Evolutionary conservation across 805 yeast genomes (phyloP).

Genomic region (Teunomyces kruisii): DNA sequence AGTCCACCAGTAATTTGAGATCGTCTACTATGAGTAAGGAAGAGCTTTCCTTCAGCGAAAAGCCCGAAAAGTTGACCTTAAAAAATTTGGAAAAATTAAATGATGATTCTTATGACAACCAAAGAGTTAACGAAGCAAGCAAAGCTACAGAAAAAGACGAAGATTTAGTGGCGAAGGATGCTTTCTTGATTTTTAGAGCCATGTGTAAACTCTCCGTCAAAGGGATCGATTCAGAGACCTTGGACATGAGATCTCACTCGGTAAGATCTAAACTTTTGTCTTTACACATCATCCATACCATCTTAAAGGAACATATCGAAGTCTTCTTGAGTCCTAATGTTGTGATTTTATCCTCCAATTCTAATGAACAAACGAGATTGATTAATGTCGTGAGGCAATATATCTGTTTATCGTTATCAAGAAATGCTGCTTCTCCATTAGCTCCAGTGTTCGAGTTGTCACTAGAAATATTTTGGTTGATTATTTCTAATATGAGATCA

Average conservation of each 20-base stretch:
- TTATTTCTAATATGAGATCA: conserved; percentile 76
- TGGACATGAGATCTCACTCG: conserved; percentile 88
- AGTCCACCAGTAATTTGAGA: conserved; percentile 18
- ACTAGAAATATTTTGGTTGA: conserved; percentile 89
- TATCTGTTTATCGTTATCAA: conserved; percentile 74
- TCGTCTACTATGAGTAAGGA: conserved; percentile 15
- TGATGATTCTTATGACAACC: conserved; percentile 50
- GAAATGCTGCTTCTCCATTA: conserved; percentile 89
- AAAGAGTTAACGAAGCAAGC: conserved; percentile 49
- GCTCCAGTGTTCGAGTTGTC: conserved; percentile 92
- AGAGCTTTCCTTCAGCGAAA: conserved; percentile 8
- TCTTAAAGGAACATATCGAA: conserved; percentile 80
- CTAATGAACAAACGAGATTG: conserved; percentile 57
- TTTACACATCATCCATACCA: conserved; percentile 81
- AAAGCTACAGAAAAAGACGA: conserved; percentile 51
- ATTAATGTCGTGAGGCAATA: conserved; percentile 83
- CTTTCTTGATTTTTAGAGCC: conserved; percentile 88
- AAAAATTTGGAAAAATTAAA: conserved; percentile 57
- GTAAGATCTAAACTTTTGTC: conserved; percentile 90
- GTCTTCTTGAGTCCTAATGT: conserved; percentile 66
- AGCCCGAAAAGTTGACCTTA: conserved; percentile 49
- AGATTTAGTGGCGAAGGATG: conserved; percentile 80
- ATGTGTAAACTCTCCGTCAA: conserved; percentile 92
- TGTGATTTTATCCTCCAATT: conserved; percentile 47
- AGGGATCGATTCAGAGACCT: conserved; percentile 68